Evolutionary conservation across 148 eudicot species (phyloP).

Genomic region (Limonium bicolor): DNA sequence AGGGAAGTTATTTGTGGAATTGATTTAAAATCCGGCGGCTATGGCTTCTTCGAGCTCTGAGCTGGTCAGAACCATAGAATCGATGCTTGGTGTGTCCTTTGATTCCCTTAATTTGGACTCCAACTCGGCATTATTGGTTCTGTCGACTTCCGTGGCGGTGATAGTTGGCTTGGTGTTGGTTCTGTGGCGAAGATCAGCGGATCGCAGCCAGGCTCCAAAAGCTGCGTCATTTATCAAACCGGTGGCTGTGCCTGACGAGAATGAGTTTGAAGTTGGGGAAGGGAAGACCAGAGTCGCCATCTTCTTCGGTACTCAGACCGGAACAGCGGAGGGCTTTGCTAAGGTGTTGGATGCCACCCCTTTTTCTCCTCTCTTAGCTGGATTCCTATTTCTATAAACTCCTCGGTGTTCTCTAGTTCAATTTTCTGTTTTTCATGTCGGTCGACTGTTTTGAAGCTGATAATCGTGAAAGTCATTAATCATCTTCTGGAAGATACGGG

Average conservation of each 20-base stretch:
- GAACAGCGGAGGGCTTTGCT: constrained; percentile 96
- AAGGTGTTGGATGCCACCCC: constrained; percentile 29
- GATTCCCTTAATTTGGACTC: constrained; percentile 8
- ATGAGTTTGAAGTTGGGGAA: constrained; percentile 61
- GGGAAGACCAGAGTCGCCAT: constrained; percentile 60
- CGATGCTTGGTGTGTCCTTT: constrained; percentile 25
- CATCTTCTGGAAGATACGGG: background rate
- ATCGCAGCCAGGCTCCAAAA: constrained; percentile 19
- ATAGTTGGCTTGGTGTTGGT: constrained; percentile 45
- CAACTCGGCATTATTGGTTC: constrained; percentile 17
- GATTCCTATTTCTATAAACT: too few species aligned
- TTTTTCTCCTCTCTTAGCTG: background rate
- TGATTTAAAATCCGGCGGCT: background rate
- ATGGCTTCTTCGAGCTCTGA: constrained; percentile 29
- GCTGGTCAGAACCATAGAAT: constrained; percentile 27
- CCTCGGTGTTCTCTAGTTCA: too few species aligned
- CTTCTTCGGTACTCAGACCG: constrained; percentile 89
- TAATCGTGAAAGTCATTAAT: background rate
- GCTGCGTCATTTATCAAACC: constrained; percentile 20
- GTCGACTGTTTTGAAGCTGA: background rate
- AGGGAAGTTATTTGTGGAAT: background rate
- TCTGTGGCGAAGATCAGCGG: constrained; percentile 39
- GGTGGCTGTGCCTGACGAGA: constrained; percentile 23
- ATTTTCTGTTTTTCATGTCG: too few species aligned
- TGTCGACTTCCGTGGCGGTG: constrained; percentile 62